These are phyloP conservation scores for Xylaria sp. DNA, from an alignment of 2,329 filamentous ascomycete genomes.

Conservation along the genomic window DNA sequence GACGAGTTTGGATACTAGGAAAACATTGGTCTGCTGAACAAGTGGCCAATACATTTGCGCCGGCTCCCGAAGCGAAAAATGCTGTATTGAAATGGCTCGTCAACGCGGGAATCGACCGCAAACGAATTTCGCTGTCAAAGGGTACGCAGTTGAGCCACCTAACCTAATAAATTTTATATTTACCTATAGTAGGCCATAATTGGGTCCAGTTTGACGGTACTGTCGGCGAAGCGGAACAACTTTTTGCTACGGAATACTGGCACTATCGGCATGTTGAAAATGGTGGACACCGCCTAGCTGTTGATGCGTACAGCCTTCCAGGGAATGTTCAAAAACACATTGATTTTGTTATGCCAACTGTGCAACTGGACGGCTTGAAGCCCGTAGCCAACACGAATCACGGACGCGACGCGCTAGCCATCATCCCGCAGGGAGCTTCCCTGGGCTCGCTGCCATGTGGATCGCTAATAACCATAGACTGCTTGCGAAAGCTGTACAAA, in stretches of 20 bases:
- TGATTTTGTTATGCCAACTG: conserved; percentile 50
- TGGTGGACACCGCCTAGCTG: conserved; percentile 46
- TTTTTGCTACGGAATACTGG: conserved; percentile 58
- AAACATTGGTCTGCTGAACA: conserved; percentile 52
- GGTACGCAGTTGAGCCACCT: conserved; percentile 35
- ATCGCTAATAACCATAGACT: conserved; percentile 29
- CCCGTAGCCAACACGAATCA: conserved; percentile 25
- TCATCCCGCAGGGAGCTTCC: conserved; percentile 20
- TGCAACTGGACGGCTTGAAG: conserved; percentile 43
- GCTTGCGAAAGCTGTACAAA: conserved; percentile 29
- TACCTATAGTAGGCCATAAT: conserved; percentile 42
- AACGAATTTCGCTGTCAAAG: conserved; percentile 55
- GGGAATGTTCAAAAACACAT: conserved; percentile 45
- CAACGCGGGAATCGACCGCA: conserved; percentile 54
- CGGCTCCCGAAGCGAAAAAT: conserved; percentile 51
- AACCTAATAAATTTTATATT: background rate
- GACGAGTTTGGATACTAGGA: conserved; percentile 1
- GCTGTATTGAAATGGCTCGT: conserved; percentile 60
- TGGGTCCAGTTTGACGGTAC: conserved; percentile 63
- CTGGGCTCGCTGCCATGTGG: conserved; percentile 27
- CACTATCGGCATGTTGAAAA: conserved; percentile 42
- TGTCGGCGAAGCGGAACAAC: conserved; percentile 56
- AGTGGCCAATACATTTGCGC: conserved; percentile 51
- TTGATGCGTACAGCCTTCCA: conserved; percentile 50
- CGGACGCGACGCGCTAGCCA: conserved; percentile 7